phyloP scores from a whole-genome alignment of 306 rosid genomes.

The Fragaria iinumae region DNA sequence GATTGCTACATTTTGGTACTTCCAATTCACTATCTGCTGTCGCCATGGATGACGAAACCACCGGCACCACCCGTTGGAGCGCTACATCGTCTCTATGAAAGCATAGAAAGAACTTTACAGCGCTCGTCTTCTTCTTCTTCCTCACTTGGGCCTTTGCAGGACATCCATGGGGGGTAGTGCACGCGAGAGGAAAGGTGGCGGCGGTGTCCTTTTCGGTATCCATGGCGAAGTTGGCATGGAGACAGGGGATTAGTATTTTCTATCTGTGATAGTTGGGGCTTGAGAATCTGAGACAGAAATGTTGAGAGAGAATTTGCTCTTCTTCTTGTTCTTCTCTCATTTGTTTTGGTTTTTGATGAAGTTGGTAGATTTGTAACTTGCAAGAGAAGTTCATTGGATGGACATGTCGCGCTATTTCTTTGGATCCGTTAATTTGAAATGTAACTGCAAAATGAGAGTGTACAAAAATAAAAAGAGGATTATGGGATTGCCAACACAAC shows the following conservation, averaged over 20 bases:
- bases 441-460: not conserved
- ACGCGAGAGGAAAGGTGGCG: not conserved
- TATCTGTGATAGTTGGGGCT: constrained; percentile 12
- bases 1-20: not conserved
- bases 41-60: not conserved
- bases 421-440: not conserved
- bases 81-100: constrained; percentile 11
- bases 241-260: not conserved
- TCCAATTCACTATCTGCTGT: constrained; percentile 4
- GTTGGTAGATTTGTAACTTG: constrained; percentile 8
- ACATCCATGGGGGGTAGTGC: not conserved
- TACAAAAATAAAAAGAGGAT: not conserved
- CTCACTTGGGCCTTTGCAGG: not conserved
- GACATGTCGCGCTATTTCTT: constrained; percentile 1
- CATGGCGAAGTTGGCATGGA: constrained; percentile 8
- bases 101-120: constrained; percentile 17
- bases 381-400: constrained; percentile 8
- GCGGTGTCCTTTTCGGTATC: not conserved
- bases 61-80: constrained; percentile 1
- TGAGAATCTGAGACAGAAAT: constrained; percentile 8
- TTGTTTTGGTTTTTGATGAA: not conserved
- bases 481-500: not conserved
- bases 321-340: not conserved
- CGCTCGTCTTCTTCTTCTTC: not conserved
- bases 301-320: not conserved